Percentiles rank a stretch among this genome's conserved stretches.
These are phyloP conservation scores for Ophiostoma piceae DNA, from an alignment of 2,329 filamentous ascomycete species.

Conservation along the genomic window DNA sequence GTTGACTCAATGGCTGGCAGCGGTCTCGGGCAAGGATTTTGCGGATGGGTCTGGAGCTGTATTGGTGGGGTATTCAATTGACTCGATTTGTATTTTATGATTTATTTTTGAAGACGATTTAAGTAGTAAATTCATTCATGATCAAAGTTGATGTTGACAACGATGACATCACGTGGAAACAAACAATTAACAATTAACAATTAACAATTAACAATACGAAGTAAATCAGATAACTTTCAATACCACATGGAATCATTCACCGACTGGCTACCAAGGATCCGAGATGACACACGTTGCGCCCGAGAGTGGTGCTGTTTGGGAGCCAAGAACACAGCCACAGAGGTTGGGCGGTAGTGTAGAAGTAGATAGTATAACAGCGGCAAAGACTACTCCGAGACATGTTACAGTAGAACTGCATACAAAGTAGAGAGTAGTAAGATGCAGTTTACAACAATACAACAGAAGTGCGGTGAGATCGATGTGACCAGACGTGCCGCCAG, in stretches of 20 bases:
- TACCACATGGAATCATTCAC: background rate
- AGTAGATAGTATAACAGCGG: background rate
- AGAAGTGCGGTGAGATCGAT: background rate
- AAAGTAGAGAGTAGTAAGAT: too few species aligned
- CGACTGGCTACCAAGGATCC: background rate
- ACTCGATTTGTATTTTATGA: background rate
- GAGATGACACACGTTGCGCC: background rate
- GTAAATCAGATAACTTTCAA: background rate
- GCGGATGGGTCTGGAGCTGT: background rate
- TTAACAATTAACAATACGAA: too few species aligned
- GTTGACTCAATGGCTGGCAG: background rate
- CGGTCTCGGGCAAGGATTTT: constrained; percentile 2
- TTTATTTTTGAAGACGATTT: background rate
- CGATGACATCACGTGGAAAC: background rate
- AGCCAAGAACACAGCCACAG: constrained; percentile 20
- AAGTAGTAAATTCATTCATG: background rate
- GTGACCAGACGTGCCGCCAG: background rate
- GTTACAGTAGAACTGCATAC: too few species aligned
- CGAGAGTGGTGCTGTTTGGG: background rate
- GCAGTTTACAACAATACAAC: background rate
- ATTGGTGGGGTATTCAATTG: constrained; percentile 2
- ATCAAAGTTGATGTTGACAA: background rate
- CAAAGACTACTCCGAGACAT: too few species aligned
- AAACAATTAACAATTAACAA: too few species aligned
- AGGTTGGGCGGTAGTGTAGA: background rate